These are phyloP conservation scores for Tuber melanosporum DNA, from an alignment of 495 filamentous ascomycete genomes.

Conservation along the genomic window DNA sequence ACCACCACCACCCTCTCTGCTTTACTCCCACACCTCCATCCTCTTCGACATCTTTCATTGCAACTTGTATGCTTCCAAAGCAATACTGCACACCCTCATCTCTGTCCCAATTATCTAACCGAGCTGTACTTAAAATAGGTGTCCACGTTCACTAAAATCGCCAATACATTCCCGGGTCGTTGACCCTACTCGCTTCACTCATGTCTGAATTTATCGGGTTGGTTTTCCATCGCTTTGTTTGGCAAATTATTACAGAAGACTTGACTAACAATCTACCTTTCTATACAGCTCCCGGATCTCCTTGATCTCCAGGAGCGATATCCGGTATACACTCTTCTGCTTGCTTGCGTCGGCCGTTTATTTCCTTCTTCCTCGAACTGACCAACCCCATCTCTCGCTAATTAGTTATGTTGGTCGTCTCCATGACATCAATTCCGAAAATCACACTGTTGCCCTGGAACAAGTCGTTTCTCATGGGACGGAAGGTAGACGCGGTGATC, in stretches of 20 bases:
- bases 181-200: constrained; percentile 29
- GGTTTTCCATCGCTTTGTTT: constrained; percentile 15
- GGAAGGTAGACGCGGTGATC: constrained; percentile 73
- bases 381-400: constrained; percentile 30
- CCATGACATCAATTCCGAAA: constrained; percentile 96
- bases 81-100: constrained; percentile 7
- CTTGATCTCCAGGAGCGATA: constrained; percentile 94
- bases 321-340: constrained; percentile 59
- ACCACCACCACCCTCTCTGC: constrained; percentile 19
- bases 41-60: constrained; percentile 9
- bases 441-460: constrained; percentile 90
- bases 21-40: constrained; percentile 14
- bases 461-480: constrained; percentile 90
- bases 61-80: constrained; percentile 18
- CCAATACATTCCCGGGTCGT: constrained; percentile 20
- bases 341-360: constrained; percentile 10
- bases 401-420: constrained; percentile 88
- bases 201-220: constrained; percentile 63
- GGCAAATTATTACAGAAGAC: constrained; percentile 5
- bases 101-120: constrained; percentile 3
- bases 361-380: constrained; percentile 1
- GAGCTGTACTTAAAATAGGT: constrained; percentile 17
- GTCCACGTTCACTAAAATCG: constrained; percentile 11
- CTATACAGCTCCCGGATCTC: constrained; percentile 63
- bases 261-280: constrained; percentile 16